phyloP scores from a whole-genome alignment of 306 rosid species.

The Trifolium fragiferum region DNA sequence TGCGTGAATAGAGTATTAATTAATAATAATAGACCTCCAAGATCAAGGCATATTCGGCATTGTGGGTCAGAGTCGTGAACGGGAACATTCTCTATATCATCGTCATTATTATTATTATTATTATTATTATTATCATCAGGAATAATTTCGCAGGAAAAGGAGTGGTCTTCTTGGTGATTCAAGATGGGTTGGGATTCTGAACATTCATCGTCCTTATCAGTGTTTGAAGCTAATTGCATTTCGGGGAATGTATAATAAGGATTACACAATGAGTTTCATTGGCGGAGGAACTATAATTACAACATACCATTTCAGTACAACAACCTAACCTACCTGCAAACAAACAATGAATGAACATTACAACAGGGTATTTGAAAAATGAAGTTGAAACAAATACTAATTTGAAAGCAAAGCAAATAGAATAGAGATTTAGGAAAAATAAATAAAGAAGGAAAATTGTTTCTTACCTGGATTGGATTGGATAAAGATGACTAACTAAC shows the following conservation, averaged over 20 bases:
- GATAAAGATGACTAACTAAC: no score
- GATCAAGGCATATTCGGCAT: conserved; percentile 96
- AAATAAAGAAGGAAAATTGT: no score
- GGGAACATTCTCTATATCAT: conserved; percentile 54
- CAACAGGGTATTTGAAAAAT: no score
- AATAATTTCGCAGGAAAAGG: conserved; percentile 77
- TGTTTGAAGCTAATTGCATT: conserved; percentile 81
- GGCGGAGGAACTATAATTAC: conserved; percentile 56
- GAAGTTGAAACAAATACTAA: no score
- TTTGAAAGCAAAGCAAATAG: no score
- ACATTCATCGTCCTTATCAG: conserved; percentile 58
- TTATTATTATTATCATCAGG: conserved; percentile 55
- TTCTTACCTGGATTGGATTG: no score
- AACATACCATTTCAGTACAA: conserved; percentile 64
- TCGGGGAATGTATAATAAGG: conserved; percentile 59
- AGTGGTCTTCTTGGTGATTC: conserved; percentile 59
- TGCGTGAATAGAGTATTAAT: background rate
- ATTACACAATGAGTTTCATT: conserved; percentile 52
- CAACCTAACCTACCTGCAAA: conserved; percentile 69
- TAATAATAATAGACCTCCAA: conserved; percentile 61
- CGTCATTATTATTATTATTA: no score
- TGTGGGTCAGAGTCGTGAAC: conserved; percentile 73
- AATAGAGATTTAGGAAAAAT: no score
- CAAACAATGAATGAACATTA: background rate
- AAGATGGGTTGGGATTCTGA: conserved; percentile 83